Percentiles rank a stretch among this genome's conserved stretches.
Conservation (phyloP, 179 eudicot species). For the Spinacia oleracea region DNA sequence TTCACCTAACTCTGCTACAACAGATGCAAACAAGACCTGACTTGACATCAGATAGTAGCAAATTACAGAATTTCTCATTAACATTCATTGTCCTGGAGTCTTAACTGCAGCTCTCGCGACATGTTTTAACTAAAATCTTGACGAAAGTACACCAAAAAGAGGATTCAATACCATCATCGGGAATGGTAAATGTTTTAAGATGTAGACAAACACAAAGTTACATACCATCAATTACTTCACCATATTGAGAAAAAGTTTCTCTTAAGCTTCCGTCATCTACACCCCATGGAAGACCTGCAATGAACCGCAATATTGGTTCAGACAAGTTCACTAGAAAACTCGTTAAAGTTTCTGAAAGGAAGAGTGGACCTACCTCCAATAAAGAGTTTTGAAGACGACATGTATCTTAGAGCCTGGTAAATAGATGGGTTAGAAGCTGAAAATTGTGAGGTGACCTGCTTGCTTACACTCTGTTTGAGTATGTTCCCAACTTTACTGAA, state of each 20-base stretch:
- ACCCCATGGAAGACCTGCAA: conserved; percentile 25
- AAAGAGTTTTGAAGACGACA: conserved; percentile 70
- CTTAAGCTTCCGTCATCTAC: conserved; percentile 26
- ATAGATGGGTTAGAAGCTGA: conserved; percentile 58
- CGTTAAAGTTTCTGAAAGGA: not conserved
- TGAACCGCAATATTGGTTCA: not conserved
- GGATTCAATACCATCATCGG: not conserved
- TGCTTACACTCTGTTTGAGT: conserved; percentile 54
- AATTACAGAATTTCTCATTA: not conserved
- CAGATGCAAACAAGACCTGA: not conserved
- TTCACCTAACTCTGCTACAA: not conserved
- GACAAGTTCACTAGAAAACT: not conserved
- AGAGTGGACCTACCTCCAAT: conserved; percentile 56
- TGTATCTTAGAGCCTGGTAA: conserved; percentile 66
- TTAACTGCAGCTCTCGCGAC: not conserved
- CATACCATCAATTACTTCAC: conserved; percentile 32
- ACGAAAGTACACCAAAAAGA: not conserved
- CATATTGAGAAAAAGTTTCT: conserved; percentile 29
- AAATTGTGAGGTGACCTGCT: conserved; percentile 40
- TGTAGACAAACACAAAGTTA: not conserved
- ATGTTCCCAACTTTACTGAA: conserved; percentile 55
- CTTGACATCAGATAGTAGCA: not conserved
- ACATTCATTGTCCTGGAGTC: not conserved
- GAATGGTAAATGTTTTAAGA: not conserved
- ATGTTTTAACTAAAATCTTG: not conserved